Base-by-base conservation (phyloP, 345 rosid genomes). In the Mallotus nudiflorus region DNA sequence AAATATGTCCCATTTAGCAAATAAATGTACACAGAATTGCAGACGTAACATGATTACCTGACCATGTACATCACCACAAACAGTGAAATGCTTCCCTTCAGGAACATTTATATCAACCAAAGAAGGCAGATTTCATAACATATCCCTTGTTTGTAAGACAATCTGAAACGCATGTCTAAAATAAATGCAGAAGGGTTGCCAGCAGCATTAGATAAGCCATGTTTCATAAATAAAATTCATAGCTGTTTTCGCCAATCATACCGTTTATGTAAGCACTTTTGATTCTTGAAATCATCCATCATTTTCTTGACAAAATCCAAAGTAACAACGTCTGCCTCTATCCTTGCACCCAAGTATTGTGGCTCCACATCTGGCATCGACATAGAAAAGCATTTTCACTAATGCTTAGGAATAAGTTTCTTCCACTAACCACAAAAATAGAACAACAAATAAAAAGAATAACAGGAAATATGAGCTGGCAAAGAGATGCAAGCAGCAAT, bases 41-140 rank as follows among this genome's bases (percentile, higher is more conserved):
- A 40, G 10, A 59, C n/a, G 65, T 28, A 56, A 50, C 49, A 27
- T 29, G 70, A 80, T 80, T 83, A 95, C 99, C 98, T 95, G 98
- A 67, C 99, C 99, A 78, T 95, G 99, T 40, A 95, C 98, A 81
- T 95, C 99, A 81, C 99, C 99, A 63, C 99, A 95, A 66, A 95
- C 96, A 0, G 98, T 92, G 75, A 92, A 84, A 80, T 85, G 91
- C 28, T 78, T 88, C 65, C 89, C 91, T 59, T 83, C 78, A 37
- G 97, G 90, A 73, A 95, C 84, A 66, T 45, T 74, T 71, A 95
- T 87, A 78, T 95, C 92, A 75, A 95, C 90, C 70, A 95, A 90
- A 49, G 96, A 89, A 65, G 99, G 96, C 77, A 89, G 75, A 50
- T 79, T 81, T 74, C 24, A 83, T 81, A 95, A 80, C 80, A 92